Evolutionary conservation across 1,284 basidiomycete species (phyloP), one percentile per base, ranked within the genome.

Genomic region (Singerocomus inundabilis): DNA sequence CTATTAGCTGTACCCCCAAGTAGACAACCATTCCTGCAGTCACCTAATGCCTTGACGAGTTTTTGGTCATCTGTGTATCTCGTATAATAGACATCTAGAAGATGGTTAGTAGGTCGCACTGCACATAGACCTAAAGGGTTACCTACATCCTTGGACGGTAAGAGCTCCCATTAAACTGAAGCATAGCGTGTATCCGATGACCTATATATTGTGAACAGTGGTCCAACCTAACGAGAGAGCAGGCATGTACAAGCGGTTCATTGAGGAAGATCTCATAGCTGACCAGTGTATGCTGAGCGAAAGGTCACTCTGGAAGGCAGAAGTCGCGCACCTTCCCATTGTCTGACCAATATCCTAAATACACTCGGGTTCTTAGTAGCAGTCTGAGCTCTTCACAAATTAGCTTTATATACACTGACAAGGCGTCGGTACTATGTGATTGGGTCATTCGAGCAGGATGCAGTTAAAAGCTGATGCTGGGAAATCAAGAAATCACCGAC

Each of bases 11-110:
- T 1, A 4, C 24, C 11, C 9, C 9, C 7, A 4, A 30, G 10
- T 26, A 6, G 9, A n/a, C n/a, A 10, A 28, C 6, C 18, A 15
- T 2, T 5, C 24, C 5, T 0, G 10, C 6, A 25, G 4, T 34
- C 16, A 56, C 53, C 53, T 38, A 56, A 33, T 29, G 25, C 9
- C 25, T 54, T 54, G 28, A 54, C 43, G 28, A 31, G 15, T 21
- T 16, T 33, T 9, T n/a, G 37, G 32, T 54, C 53, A 29, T 46
- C 53, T 12, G 28, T 18, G 29, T 42, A 54, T 32, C 54, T 36
- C n/a, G 53, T 52, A 37, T 34, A 54, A 24, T 54, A 54, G 25
- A 54, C 39, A 33, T 53, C 54, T 56, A 43, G 12, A n/a, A n/a
- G 6, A 13, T 25, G 25, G 11, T 33, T 8, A 51, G 18, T 0